phyloP scores from a whole-genome alignment of 2,329 filamentous ascomycete species.

The Dothistroma pini region DNA sequence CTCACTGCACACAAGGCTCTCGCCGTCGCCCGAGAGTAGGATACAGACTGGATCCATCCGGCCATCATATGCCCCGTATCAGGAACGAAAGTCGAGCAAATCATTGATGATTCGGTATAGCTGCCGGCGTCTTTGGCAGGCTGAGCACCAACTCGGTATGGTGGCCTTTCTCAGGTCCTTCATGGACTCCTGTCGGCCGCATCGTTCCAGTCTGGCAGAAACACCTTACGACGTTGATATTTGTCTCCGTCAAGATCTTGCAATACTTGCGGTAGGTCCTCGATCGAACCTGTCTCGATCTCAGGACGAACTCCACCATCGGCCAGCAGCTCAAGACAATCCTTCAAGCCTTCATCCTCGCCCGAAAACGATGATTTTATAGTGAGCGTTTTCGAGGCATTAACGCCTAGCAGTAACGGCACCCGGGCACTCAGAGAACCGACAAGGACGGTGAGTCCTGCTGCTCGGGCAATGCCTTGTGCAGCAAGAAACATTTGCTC shows the following conservation, averaged over 20 bases:
- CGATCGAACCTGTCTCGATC: slow-evolving; percentile 34
- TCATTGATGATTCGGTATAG: not conserved
- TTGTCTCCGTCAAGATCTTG: slow-evolving; percentile 37
- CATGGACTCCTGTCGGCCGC: not conserved
- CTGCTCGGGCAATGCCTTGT: slow-evolving; percentile 21
- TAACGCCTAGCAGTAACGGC: slow-evolving; percentile 16
- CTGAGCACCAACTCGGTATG: not conserved
- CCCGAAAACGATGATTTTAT: slow-evolving; percentile 41
- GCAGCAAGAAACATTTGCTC: slow-evolving; percentile 21
- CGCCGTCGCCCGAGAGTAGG: not conserved
- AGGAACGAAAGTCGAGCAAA: not conserved
- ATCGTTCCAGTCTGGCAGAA: slow-evolving; percentile 25
- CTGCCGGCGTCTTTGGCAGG: not conserved
- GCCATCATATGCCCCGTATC: not conserved
- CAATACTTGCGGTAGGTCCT: slow-evolving; percentile 36
- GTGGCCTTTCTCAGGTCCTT: not conserved
- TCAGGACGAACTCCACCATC: slow-evolving; percentile 35
- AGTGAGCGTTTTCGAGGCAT: slow-evolving; percentile 17
- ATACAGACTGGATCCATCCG: not conserved
- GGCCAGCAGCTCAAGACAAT: slow-evolving; percentile 38
- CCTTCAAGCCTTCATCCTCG: slow-evolving; percentile 39
- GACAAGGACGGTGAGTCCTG: slow-evolving; percentile 22
- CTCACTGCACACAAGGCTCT: not conserved
- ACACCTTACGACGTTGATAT: slow-evolving; percentile 31
- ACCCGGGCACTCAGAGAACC: slow-evolving; percentile 20